Conservation (phyloP, 2,329 filamentous ascomycete genomes). For the Hawksworthiomyces lignivorus region DNA sequence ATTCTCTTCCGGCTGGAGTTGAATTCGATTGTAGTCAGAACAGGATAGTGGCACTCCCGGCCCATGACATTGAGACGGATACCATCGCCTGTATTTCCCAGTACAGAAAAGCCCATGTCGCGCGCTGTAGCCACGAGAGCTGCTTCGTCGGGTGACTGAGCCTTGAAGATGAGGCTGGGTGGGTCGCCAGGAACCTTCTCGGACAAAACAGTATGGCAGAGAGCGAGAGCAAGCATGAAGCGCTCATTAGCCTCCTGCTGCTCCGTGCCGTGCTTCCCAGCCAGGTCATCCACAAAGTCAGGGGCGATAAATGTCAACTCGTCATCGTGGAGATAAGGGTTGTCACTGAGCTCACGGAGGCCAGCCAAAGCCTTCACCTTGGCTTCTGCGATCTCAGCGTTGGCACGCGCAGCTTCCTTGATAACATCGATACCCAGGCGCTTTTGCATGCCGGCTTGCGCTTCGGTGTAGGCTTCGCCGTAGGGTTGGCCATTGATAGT, state of each 20-base stretch:
- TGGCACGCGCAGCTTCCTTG: slow-evolving; percentile 64
- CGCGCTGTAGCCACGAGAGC: slow-evolving; percentile 89
- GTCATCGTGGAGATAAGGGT: slow-evolving; percentile 85
- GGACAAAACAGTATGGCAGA: slow-evolving; percentile 96
- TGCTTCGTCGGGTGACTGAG: slow-evolving; percentile 93
- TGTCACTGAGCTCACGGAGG: slow-evolving; percentile 72
- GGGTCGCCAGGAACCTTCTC: slow-evolving; percentile 85
- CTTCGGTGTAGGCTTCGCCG: slow-evolving; percentile 95
- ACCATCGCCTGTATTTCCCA: slow-evolving; percentile 71
- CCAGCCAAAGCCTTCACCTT: slow-evolving; percentile 64
- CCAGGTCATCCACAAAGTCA: slow-evolving; percentile 77
- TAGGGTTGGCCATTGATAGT: slow-evolving; percentile 95
- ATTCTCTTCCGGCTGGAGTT: slow-evolving; percentile 95
- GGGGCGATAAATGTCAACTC: slow-evolving; percentile 88
- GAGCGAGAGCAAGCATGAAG: slow-evolving; percentile 89
- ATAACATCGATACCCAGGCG: slow-evolving; percentile 82
- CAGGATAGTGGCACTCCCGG: slow-evolving; percentile 72
- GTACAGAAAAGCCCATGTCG: slow-evolving; percentile 89
- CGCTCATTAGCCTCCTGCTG: slow-evolving; percentile 73
- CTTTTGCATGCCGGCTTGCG: slow-evolving; percentile 92
- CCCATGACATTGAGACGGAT: slow-evolving; percentile 84
- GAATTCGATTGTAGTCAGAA: slow-evolving; percentile 94
- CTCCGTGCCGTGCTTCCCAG: slow-evolving; percentile 65
- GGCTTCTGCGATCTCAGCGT: slow-evolving; percentile 70
- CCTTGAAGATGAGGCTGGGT: slow-evolving; percentile 89